phyloP scores from a whole-genome alignment of 129 eudicot genomes.

The Centrapalus pauciflorus region DNA sequence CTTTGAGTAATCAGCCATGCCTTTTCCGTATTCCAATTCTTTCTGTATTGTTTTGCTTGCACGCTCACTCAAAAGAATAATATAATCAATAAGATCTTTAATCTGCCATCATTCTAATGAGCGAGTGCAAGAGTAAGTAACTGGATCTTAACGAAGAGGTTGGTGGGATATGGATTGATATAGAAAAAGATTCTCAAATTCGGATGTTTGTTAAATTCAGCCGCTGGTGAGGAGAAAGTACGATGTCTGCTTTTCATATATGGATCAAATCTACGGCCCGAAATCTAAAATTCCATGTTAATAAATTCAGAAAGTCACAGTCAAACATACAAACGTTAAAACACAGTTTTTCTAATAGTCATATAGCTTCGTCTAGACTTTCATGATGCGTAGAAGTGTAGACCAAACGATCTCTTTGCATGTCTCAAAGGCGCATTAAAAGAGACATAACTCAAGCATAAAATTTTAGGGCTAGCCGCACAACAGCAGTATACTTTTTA shows the following conservation, averaged over 20 bases:
- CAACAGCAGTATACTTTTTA: too few species aligned
- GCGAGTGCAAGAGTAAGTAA: background rate
- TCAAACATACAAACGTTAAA: background rate
- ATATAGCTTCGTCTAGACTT: too few species aligned
- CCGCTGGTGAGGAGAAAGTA: slow-evolving; percentile 10
- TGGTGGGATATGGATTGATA: slow-evolving; percentile 7
- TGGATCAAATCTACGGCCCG: background rate
- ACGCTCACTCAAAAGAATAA: slow-evolving; percentile 21
- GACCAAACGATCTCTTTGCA: too few species aligned
- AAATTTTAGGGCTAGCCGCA: too few species aligned
- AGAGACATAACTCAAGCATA: too few species aligned
- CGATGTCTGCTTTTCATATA: background rate
- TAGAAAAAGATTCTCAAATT: slow-evolving; percentile 3
- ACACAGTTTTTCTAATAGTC: too few species aligned
- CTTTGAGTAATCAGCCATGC: slow-evolving; percentile 77
- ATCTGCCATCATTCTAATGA: background rate
- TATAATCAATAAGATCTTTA: slow-evolving; percentile 3
- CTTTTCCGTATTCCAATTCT: background rate
- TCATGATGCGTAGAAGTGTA: too few species aligned
- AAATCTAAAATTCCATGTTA: slow-evolving; percentile 1
- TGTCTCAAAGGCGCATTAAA: too few species aligned
- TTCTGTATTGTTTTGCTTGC: slow-evolving; percentile 12
- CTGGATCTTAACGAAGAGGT: slow-evolving; percentile 14
- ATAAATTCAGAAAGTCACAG: background rate
- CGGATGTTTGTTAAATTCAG: slow-evolving; percentile 16